Evolutionary conservation across 2,329 filamentous ascomycete species (phyloP).

Genomic region (Knoxdaviesia capensis): DNA sequence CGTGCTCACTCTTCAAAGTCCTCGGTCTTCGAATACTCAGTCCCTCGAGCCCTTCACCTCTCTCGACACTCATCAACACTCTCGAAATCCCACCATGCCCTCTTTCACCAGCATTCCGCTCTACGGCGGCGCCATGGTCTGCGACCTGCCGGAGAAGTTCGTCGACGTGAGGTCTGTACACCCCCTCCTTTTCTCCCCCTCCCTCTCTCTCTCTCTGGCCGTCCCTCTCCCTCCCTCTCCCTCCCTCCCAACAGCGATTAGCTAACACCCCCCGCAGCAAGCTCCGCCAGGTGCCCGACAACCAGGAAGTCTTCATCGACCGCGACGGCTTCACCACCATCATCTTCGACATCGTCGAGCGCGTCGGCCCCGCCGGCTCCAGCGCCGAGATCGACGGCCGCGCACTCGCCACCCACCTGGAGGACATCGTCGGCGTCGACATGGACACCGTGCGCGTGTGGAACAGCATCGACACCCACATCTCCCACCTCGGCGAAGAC

Average conservation of each 20-base stretch:
- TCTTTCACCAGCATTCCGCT: constrained; percentile 38
- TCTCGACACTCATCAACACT: neutral
- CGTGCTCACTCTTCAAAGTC: too few species aligned
- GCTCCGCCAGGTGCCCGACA: constrained; percentile 58
- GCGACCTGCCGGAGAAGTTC: constrained; percentile 47
- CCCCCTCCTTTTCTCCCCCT: constrained; percentile 2
- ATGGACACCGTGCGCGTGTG: constrained; percentile 44
- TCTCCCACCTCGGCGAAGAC: constrained; percentile 32
- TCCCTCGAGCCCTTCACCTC: neutral
- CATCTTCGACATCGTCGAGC: constrained; percentile 79
- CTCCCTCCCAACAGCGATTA: neutral
- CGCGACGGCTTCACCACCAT: constrained; percentile 65
- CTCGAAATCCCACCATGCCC: constrained; percentile 18
- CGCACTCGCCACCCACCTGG: constrained; percentile 47
- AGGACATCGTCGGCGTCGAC: constrained; percentile 42
- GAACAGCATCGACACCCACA: constrained; percentile 40
- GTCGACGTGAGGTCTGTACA: constrained; percentile 48
- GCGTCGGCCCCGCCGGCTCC: constrained; percentile 36
- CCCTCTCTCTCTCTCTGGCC: neutral
- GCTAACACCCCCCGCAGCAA: constrained; percentile 23
- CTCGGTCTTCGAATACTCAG: neutral
- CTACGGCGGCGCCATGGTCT: constrained; percentile 52
- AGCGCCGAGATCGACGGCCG: constrained; percentile 44
- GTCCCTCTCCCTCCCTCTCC: neutral
- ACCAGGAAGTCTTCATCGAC: constrained; percentile 87